Percentiles rank a stretch among this genome's conserved stretches.
phyloP scores from a whole-genome alignment of 140 eudicot species.

The Erigeron philadelphicus region DNA sequence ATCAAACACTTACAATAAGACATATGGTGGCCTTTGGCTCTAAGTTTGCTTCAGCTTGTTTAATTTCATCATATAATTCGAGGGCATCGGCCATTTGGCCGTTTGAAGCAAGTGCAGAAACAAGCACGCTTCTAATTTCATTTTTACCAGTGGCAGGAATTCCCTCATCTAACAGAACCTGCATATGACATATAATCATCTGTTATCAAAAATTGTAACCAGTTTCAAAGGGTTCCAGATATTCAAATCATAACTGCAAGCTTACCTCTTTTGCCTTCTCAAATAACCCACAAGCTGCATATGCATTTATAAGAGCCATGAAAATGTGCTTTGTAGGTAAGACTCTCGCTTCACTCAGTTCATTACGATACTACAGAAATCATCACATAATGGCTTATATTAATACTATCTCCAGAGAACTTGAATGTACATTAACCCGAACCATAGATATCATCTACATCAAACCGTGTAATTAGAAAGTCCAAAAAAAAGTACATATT shows the following conservation, averaged over 20 bases:
- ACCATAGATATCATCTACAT: slow-evolving; percentile 1
- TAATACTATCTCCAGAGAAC: neutral
- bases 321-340: slow-evolving; percentile 56
- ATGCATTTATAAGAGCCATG: slow-evolving; percentile 84
- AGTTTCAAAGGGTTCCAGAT: slow-evolving; percentile 8
- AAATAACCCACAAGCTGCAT: slow-evolving; percentile 71
- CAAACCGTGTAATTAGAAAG: neutral
- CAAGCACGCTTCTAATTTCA: slow-evolving; percentile 75
- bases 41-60: slow-evolving; percentile 40
- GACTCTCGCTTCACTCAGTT: slow-evolving; percentile 41
- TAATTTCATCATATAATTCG: slow-evolving; percentile 55
- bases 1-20: slow-evolving; percentile 57
- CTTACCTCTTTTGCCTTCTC: slow-evolving; percentile 78
- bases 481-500: neutral
- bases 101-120: slow-evolving; percentile 70
- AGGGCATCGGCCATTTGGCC: slow-evolving; percentile 71
- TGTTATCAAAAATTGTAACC: slow-evolving; percentile 5
- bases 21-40: slow-evolving; percentile 66
- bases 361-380: slow-evolving; percentile 47
- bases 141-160: slow-evolving; percentile 35
- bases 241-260: neutral
- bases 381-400: slow-evolving; percentile 23
- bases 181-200: slow-evolving; percentile 21
- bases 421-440: neutral
- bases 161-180: slow-evolving; percentile 54